Evolutionary conservation across 1,284 basidiomycete species (phyloP), one percentile per base, ranked within the genome.

Genomic region (Malassezia globosa): DNA sequence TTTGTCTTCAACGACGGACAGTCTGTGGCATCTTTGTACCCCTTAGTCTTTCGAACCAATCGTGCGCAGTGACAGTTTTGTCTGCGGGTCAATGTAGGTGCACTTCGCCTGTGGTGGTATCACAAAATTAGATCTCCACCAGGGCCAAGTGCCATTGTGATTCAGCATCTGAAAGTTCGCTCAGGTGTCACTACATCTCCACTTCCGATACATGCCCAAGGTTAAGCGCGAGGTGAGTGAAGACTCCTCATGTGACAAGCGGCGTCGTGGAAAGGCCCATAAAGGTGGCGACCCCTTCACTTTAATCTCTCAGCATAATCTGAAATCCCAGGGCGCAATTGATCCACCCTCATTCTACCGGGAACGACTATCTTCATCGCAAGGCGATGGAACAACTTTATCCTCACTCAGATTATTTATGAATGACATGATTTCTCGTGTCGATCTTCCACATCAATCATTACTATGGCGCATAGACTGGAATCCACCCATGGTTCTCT

Each of bases 201-300:
- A n/a, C n/a, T n/a, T n/a, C n/a, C n/a, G n/a, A n/a, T n/a, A n/a
- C 35, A 50, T 50, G 48, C 35, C 35, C 25, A 40, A 42, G 14
- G 42, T 50, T 18, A 50, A 50, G 36, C 48, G 48, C 35, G 48
- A 50, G 26, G 35, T 29, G 10, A 37, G 29, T 35, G 48, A 37
- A 4, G 48, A 44, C 19, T 36, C 23, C 7, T 24, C 41, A 19
- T 16, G 41, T 26, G 35, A 31, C n/a, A 34, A 31, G 23, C 42
- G 48, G 4, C 37, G 21, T n/a, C 48, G 48, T 1, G 48, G 42
- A 3, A 45, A 43, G 21, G 34, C 54, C 5, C 46, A 54, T n/a
- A 44, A 64, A 29, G 67, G 63, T 37, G 59, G 56, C 10, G 47
- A 52, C 21, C 43, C 40, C 4, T 57, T 60, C 29, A 54, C 58